Evolutionary conservation across 2,329 filamentous ascomycete genomes (phyloP).

Genomic region (Fusarium algeriense): DNA sequence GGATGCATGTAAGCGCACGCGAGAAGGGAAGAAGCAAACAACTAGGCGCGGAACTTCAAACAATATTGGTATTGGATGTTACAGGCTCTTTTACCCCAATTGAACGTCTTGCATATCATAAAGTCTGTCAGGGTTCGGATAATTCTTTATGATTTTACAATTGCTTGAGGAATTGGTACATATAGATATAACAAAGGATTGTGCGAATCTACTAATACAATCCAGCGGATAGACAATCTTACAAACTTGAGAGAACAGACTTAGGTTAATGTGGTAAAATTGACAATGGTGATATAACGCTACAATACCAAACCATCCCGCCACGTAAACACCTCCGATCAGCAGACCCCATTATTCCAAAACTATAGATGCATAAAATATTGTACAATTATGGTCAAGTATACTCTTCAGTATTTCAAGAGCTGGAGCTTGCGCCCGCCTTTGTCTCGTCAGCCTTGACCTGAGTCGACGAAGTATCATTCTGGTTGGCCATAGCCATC

Average conservation of each 20-base stretch:
- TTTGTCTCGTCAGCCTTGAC: constrained; percentile 47
- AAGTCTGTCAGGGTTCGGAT: not conserved
- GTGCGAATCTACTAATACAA: too few species aligned
- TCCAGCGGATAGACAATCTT: not conserved
- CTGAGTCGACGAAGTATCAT: constrained; percentile 46
- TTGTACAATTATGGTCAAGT: constrained; percentile 33
- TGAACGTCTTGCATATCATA: not conserved
- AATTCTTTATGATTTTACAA: too few species aligned
- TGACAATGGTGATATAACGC: constrained; percentile 29
- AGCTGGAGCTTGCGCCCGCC: constrained; percentile 35
- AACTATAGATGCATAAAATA: constrained; percentile 36
- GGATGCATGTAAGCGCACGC: constrained; percentile 26
- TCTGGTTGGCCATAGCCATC: constrained; percentile 74
- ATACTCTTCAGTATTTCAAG: constrained; percentile 17
- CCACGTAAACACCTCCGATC: constrained; percentile 14
- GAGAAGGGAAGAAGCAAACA: constrained; percentile 8
- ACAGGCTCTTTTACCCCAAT: not conserved
- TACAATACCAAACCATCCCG: constrained; percentile 29
- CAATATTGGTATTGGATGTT: not conserved
- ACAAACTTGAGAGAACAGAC: not conserved
- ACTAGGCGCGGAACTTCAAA: constrained; percentile 1
- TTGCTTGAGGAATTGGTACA: not conserved
- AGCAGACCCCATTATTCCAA: constrained; percentile 29
- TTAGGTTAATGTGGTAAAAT: not conserved
- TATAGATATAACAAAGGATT: too few species aligned